Conservation (phyloP, 2,329 filamentous ascomycete species). For the Diatrype stigma region DNA sequence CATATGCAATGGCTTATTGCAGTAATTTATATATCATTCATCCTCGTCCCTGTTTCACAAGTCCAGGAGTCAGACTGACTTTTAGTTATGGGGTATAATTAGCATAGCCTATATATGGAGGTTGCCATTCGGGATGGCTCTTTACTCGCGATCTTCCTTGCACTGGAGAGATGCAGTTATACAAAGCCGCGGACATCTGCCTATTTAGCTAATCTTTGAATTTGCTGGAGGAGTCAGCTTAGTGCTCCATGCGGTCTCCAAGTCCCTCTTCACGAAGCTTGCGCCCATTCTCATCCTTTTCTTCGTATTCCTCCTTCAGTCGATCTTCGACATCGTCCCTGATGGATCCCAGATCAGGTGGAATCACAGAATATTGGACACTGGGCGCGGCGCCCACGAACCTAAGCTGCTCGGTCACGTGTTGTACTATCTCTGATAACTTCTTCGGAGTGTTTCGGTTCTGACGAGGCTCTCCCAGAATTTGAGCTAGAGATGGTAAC, state of each 20-base stretch:
- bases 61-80: too few species aligned
- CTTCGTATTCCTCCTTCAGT: slow-evolving; percentile 61
- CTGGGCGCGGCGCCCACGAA: slow-evolving; percentile 84
- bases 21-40: too few species aligned
- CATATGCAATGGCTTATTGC: too few species aligned
- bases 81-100: too few species aligned
- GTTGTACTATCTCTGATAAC: slow-evolving; percentile 69
- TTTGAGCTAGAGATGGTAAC: slow-evolving; percentile 78
- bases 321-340: slow-evolving; percentile 66
- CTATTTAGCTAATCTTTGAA: too few species aligned
- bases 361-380: slow-evolving; percentile 77
- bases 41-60: too few species aligned
- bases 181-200: too few species aligned
- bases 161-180: too few species aligned
- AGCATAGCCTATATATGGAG: too few species aligned
- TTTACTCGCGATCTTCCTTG: too few species aligned
- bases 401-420: slow-evolving; percentile 78
- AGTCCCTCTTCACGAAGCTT: slow-evolving; percentile 53
- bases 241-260: slow-evolving; percentile 50
- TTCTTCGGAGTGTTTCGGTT: slow-evolving; percentile 79
- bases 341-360: slow-evolving; percentile 67
- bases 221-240: background rate
- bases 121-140: too few species aligned
- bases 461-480: slow-evolving; percentile 61
- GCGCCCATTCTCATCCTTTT: slow-evolving; percentile 51